These are phyloP conservation scores for Boechera divaricarpa DNA, from an alignment of 345 rosid species.

Conservation along the genomic window DNA sequence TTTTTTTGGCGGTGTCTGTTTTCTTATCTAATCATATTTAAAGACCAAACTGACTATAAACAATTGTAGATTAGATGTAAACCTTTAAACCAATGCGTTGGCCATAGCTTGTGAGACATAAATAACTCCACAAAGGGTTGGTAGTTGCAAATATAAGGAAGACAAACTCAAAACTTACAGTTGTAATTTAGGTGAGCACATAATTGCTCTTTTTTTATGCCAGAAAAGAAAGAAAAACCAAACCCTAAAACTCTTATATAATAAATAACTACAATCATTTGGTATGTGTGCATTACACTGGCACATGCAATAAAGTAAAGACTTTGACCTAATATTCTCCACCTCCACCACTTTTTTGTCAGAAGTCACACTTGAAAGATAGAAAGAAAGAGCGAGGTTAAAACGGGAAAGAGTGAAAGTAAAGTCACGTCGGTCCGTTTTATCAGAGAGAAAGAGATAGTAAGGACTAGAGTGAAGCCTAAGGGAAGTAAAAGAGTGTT, in stretches of 20 bases:
- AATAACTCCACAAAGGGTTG: background rate
- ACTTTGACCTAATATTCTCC: constrained; percentile 16
- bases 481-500: constrained; percentile 72
- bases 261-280: constrained; percentile 21
- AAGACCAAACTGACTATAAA: constrained; percentile 15
- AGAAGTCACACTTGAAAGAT: constrained; percentile 6
- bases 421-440: constrained; percentile 49
- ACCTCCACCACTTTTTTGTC: constrained; percentile 10
- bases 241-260: constrained; percentile 2
- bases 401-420: constrained; percentile 58
- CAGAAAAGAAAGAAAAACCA: background rate
- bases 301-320: constrained; percentile 41
- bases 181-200: constrained; percentile 31
- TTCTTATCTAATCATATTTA: constrained; percentile 27
- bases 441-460: constrained; percentile 7
- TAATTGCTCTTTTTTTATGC: constrained; percentile 1
- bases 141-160: constrained; percentile 10
- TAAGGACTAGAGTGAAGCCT: constrained; percentile 56
- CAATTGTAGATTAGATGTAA: constrained; percentile 21
- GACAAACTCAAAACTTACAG: constrained; percentile 8
- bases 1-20: constrained; percentile 28
- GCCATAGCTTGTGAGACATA: constrained; percentile 1
- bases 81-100: constrained; percentile 14
- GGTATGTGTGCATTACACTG: constrained; percentile 13
- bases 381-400: constrained; percentile 35